phyloP scores from a whole-genome alignment of 2,329 filamentous ascomycete genomes.

The Thelonectria discophora region DNA sequence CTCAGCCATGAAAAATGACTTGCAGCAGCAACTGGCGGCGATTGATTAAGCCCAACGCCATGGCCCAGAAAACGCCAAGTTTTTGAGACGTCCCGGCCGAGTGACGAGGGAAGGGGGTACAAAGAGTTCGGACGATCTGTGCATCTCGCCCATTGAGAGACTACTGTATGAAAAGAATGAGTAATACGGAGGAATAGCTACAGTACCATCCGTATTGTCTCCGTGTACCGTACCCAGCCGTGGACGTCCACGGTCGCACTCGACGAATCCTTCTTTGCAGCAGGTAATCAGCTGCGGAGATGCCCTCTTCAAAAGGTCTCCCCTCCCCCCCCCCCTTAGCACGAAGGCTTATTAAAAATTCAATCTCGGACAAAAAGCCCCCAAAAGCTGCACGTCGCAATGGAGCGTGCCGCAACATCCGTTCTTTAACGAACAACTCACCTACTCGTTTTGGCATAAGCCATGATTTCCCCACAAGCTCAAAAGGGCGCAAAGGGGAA shows the following conservation, averaged over 20 bases:
- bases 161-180: not conserved
- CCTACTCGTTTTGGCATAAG: slow-evolving; percentile 41
- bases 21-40: slow-evolving; percentile 11
- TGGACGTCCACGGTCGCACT: not conserved
- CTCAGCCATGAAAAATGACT: slow-evolving; percentile 3
- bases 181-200: not conserved
- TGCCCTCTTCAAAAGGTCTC: not conserved
- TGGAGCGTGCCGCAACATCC: slow-evolving; percentile 33
- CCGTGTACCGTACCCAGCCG: not conserved
- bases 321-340: not conserved
- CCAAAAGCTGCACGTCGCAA: slow-evolving; percentile 8
- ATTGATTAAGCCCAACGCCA: slow-evolving; percentile 1
- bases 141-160: not conserved
- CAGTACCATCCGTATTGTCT: not conserved
- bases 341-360: slow-evolving; percentile 7
- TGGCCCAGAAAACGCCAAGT: slow-evolving; percentile 15
- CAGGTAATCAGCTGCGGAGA: not conserved
- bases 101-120: not conserved
- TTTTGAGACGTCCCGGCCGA: slow-evolving; percentile 23
- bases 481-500: not conserved
- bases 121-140: slow-evolving; percentile 7
- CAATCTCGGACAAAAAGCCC: slow-evolving; percentile 18
- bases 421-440: slow-evolving; percentile 23
- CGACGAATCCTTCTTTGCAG: not conserved
- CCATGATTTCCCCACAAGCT: slow-evolving; percentile 21